Percentiles rank a stretch among this genome's conserved stretches.
Evolutionary conservation across 345 rosid species (phyloP).

Genomic region (Lepidium aucheri): DNA sequence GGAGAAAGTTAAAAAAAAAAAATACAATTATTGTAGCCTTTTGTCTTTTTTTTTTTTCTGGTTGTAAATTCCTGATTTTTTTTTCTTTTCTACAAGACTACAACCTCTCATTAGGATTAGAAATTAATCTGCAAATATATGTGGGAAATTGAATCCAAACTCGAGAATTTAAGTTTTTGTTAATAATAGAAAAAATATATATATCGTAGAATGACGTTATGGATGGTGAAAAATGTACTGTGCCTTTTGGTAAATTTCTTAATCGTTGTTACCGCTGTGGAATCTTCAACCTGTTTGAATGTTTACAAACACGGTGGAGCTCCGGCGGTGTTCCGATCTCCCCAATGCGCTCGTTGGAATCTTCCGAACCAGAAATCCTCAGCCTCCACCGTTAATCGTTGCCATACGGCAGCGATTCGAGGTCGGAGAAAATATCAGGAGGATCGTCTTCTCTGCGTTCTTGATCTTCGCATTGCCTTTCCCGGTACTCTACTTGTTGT

Average conservation of each 20-base stretch:
- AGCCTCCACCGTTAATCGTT: constrained; percentile 34
- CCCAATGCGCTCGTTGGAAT: constrained; percentile 77
- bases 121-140: too few relatives aligned
- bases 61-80: not conserved
- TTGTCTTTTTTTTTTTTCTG: not conserved
- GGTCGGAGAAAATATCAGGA: constrained; percentile 72
- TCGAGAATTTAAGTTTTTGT: too few relatives aligned
- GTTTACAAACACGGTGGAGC: constrained; percentile 87
- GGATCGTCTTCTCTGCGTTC: constrained; percentile 69
- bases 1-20: not conserved
- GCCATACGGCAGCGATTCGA: constrained; percentile 57
- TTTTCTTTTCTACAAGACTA: too few relatives aligned
- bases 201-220: not conserved
- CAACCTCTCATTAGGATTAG: too few relatives aligned
- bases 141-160: too few relatives aligned
- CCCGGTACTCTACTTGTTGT: constrained; percentile 37
- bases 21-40: not conserved
- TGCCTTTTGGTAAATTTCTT: not conserved
- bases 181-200: too few relatives aligned
- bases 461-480: constrained; percentile 68
- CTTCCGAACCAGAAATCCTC: constrained; percentile 27
- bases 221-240: not conserved
- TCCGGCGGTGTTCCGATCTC: constrained; percentile 79
- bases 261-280: constrained; percentile 6
- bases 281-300: constrained; percentile 74